Conservation (phyloP, 805 yeast genomes). For the Dipodascopsis uninucleata region DNA sequence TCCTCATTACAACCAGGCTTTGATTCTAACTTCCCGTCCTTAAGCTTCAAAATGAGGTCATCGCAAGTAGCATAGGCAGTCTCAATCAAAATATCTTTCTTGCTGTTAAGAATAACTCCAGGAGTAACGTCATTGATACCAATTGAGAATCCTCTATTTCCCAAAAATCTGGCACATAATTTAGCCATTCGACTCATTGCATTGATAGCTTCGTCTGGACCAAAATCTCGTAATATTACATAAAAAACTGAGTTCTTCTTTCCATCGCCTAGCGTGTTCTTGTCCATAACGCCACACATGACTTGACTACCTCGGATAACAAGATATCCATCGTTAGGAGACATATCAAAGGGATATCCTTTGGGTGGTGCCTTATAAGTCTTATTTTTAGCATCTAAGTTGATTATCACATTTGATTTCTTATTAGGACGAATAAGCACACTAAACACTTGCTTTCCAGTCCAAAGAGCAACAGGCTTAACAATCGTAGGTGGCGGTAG, state of each 20-base stretch:
- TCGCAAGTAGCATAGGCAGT: slow-evolving; percentile 88
- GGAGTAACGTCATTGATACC: slow-evolving; percentile 98
- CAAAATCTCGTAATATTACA: slow-evolving; percentile 90
- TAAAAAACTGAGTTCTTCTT: slow-evolving; percentile 95
- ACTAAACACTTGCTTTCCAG: slow-evolving; percentile 94
- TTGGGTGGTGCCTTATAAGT: slow-evolving; percentile 73
- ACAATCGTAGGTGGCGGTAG: slow-evolving; percentile 91
- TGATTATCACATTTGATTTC: slow-evolving; percentile 73
- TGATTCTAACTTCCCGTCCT: slow-evolving; percentile 86
- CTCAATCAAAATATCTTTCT: slow-evolving; percentile 86
- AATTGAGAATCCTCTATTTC: slow-evolving; percentile 93
- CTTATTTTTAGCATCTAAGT: slow-evolving; percentile 91
- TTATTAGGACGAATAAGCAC: slow-evolving; percentile 79
- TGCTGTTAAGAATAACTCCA: slow-evolving; percentile 65
- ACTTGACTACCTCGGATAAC: slow-evolving; percentile 85
- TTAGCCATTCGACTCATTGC: slow-evolving; percentile 99
- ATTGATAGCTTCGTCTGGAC: slow-evolving; percentile 90
- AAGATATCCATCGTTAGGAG: slow-evolving; percentile 94
- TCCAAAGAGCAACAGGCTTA: slow-evolving; percentile 90
- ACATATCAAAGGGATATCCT: slow-evolving; percentile 85
- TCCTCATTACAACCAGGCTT: slow-evolving; percentile 99
- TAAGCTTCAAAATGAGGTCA: slow-evolving; percentile 72
- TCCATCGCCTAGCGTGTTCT: slow-evolving; percentile 94
- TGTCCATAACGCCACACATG: slow-evolving; percentile 94
- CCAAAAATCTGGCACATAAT: slow-evolving; percentile 89